Base-by-base conservation (phyloP, 2,329 filamentous ascomycete species). In the Ramularia collo-cygni region DNA sequence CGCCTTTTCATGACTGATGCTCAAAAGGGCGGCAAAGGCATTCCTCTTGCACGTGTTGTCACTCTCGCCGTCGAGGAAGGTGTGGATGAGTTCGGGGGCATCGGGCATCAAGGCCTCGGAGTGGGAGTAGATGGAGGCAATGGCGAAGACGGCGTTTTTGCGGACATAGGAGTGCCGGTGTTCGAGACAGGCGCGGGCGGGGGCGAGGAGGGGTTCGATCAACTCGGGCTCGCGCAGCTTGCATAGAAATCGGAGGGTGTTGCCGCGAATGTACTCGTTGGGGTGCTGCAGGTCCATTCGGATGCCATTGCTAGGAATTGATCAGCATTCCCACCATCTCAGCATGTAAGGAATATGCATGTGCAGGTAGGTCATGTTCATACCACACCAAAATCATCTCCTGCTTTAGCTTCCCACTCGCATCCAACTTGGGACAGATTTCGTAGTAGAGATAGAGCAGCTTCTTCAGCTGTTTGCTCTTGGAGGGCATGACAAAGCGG, bases 351-450 rank as follows among this genome's bases (percentile, higher is more conserved):
- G n/a, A n/a, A n/a, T n/a, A n/a, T n/a, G n/a, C n/a, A n/a, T n/a
- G n/a, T n/a, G 30, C 21, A 36, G 6, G 34, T 41, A 28, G 44
- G 41, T 29, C 21, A 30, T 2, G 6, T 64, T 63, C 74, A 54
- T 69, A 95, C 90, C 92, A 98, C 57, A 98, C 92, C 59, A 98
- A 71, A 64, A 98, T 98, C 87, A 95, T 96, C 70, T 98, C 92
- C 69, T 98, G 92, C 75, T 95, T 95, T 51, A 98, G 72, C 75
- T 96, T 98, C 59, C 92, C 92, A 61, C 74, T 81, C 38, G 81
- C 74, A 66, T 98, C 92, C 43, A 88, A 81, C 71, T 98, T 98
- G 28, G 90, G 92, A 65, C 92, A 96, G 63, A 96, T 92, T 69
- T 98, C 92, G 64, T 96, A 95, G 72, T 98, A 98, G 66, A 98